These are phyloP conservation scores for Penicillium waksmanii DNA, from an alignment of 495 filamentous ascomycete species.

Conservation along the genomic window DNA sequence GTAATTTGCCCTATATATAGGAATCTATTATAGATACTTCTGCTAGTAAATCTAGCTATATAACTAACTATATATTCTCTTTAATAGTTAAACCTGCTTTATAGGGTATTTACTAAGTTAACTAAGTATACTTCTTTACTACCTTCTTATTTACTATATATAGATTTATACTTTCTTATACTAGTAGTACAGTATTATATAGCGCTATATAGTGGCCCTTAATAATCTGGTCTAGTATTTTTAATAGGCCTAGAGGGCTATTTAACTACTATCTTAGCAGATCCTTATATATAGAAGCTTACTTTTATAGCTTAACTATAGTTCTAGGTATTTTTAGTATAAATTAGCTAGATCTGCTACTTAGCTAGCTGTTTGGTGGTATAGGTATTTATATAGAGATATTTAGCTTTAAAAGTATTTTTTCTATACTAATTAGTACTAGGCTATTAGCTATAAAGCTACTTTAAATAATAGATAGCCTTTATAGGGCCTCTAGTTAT, in stretches of 20 bases:
- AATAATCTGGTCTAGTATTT: neutral
- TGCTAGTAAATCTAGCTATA: neutral
- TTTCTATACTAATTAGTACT: neutral
- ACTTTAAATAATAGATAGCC: neutral
- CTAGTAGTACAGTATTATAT: neutral
- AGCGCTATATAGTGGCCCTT: neutral
- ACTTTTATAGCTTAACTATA: neutral
- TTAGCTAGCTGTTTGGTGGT: neutral
- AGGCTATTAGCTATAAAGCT: neutral
- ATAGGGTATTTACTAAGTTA: neutral
- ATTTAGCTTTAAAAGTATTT: neutral
- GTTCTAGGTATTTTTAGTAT: neutral
- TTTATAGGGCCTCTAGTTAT: neutral
- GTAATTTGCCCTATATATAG: neutral
- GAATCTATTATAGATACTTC: neutral
- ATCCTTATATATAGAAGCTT: neutral
- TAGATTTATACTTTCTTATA: neutral
- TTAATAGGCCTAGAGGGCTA: neutral
- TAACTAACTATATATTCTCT: neutral
- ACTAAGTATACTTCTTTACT: neutral
- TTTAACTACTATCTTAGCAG: neutral
- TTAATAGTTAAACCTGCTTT: neutral
- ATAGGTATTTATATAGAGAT: neutral
- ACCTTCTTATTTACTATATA: neutral
- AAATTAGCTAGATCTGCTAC: too few species aligned